Base-by-base conservation (phyloP, 2,329 filamentous ascomycete genomes). In the Fusarium denticulatum region DNA sequence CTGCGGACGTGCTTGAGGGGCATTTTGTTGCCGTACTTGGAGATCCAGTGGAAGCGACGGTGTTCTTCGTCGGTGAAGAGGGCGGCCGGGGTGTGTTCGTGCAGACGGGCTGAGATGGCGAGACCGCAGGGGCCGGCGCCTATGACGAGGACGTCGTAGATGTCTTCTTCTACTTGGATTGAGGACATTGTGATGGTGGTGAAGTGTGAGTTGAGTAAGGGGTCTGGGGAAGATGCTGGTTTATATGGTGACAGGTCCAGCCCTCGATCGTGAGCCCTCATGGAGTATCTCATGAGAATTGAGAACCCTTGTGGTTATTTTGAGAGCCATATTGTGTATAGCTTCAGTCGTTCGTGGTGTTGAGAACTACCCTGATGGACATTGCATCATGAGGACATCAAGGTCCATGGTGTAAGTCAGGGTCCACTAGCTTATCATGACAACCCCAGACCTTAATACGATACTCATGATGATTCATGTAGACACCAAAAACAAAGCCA, bases 41-140 rank as follows among this genome's bases (percentile, higher is more conserved):
- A 87, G 64, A 94, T 91, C 91, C 93, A 95, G 80, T 93, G 90
- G 79, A 93, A 96, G n/a, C 93, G 87, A 46, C 92, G 90, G 77
- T 96, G 93, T 78, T 96, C 94, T 74, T 94, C 92, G 78, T 96
- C 93, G 0, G 93, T 95, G 82, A 96, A 96, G 59, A 95, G 89
- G 4, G 93, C 93, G 0, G 92, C 93, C 0, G 93, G 93, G 0
- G 92, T 93, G 61, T 88, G 86, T 81, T 96, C 93, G 46, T 88
- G 87, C 3, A 96, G 86, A 8, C 93, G 88, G 3, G 93, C 90
- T 14, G 94, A 92, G 11, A 93, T 89, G 10, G 92, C 92, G 7
- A 96, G 89, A 9, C 93, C 93, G 72, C 90, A 93, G 8, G 93
- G 93, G 0, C 94, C 93, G 12, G 90, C 92, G 14, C 93, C 93